Conservation (phyloP, 257 asterid species). For the Cinchona pubescens region DNA sequence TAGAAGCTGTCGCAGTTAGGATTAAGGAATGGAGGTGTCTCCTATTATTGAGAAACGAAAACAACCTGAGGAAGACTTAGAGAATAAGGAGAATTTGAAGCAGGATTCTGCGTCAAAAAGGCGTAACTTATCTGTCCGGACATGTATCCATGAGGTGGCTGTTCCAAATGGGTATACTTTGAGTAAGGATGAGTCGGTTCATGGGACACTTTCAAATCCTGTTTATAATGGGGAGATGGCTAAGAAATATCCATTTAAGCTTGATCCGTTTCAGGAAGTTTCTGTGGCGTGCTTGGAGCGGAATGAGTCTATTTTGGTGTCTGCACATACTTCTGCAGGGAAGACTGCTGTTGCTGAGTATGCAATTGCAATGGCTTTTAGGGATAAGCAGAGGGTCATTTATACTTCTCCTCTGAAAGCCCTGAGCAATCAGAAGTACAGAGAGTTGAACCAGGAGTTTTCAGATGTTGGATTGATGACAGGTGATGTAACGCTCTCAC, state of each 20-base stretch:
- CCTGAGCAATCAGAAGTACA: slow-evolving; percentile 90
- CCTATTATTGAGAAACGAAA: slow-evolving; percentile 57
- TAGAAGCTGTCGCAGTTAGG: slow-evolving; percentile 3
- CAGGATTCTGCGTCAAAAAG: slow-evolving; percentile 51
- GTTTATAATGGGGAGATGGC: slow-evolving; percentile 65
- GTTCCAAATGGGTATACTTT: slow-evolving; percentile 63
- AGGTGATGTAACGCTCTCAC: slow-evolving; percentile 86
- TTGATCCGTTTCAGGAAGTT: slow-evolving; percentile 62
- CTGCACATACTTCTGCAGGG: slow-evolving; percentile 97
- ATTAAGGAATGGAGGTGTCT: slow-evolving; percentile 44
- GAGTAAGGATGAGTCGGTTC: slow-evolving; percentile 52
- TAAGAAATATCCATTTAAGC: slow-evolving; percentile 68
- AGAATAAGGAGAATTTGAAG: slow-evolving; percentile 26
- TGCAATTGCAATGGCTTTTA: slow-evolving; percentile 86
- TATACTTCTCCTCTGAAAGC: slow-evolving; percentile 97
- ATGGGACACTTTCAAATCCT: slow-evolving; percentile 85
- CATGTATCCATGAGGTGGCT: slow-evolving; percentile 97
- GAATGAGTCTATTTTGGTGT: slow-evolving; percentile 45
- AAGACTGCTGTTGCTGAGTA: slow-evolving; percentile 94
- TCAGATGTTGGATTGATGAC: slow-evolving; percentile 99
- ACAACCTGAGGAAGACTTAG: slow-evolving; percentile 42
- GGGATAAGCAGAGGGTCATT: slow-evolving; percentile 79
- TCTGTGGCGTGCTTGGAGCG: neutral
- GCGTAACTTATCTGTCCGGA: slow-evolving; percentile 48
- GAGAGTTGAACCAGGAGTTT: slow-evolving; percentile 97